Conservation (phyloP, 305 asterid genomes). For the Fraxinus ornus region DNA sequence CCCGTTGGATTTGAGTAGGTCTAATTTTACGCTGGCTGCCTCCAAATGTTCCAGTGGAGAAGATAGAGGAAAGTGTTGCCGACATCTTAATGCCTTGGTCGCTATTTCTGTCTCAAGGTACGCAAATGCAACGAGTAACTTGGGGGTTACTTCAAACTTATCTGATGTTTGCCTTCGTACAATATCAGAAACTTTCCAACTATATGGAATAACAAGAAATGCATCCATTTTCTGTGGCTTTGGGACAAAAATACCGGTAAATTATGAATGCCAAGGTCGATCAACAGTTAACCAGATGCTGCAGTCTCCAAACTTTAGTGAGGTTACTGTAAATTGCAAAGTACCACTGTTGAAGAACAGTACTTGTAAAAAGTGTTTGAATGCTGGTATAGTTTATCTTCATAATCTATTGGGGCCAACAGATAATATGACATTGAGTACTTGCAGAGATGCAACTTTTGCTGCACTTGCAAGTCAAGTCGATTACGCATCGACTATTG, state of each 20-base stretch:
- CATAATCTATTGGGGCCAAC: conserved; percentile 74
- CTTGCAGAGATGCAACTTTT: conserved; percentile 92
- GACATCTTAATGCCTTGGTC: conserved; percentile 76
- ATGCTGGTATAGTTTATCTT: conserved; percentile 74
- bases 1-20: conserved; percentile 70
- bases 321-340: conserved; percentile 59
- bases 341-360: conserved; percentile 47
- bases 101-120: conserved; percentile 77
- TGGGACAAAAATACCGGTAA: conserved; percentile 84
- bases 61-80: conserved; percentile 76
- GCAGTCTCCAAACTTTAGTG: conserved; percentile 60
- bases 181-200: conserved; percentile 63
- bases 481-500: conserved; percentile 53
- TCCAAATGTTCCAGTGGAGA: conserved; percentile 67
- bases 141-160: conserved; percentile 61
- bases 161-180: conserved; percentile 62
- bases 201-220: conserved; percentile 68
- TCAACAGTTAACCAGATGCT: conserved; percentile 73
- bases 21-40: conserved; percentile 78
- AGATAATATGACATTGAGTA: conserved; percentile 76
- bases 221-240: conserved; percentile 73
- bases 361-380: conserved; percentile 77
- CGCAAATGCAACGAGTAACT: conserved; percentile 59
- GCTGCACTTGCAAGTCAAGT: conserved; percentile 78
- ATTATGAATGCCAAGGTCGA: conserved; percentile 76